Evolutionary conservation across 495 filamentous ascomycete species (phyloP).

Genomic region (Aspergillus biplanus): DNA sequence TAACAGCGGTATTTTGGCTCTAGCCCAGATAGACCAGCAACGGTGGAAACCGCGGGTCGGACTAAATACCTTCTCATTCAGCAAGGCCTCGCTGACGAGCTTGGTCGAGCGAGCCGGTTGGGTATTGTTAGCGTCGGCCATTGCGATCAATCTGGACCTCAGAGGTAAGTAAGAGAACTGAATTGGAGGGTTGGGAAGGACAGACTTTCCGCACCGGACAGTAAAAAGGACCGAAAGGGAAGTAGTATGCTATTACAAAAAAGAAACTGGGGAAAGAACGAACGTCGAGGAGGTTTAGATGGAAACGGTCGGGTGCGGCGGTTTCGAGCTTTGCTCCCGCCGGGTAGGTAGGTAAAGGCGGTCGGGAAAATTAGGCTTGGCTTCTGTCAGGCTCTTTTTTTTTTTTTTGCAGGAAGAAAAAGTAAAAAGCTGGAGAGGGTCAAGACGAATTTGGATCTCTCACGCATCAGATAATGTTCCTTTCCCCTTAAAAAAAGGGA

Average conservation of each 20-base stretch:
- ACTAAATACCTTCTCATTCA: slow-evolving; percentile 86
- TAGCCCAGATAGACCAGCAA: background rate
- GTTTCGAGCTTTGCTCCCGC: slow-evolving; percentile 32
- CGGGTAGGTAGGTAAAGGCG: slow-evolving; percentile 38
- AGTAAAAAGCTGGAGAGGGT: slow-evolving; percentile 6
- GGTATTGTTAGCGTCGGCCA: slow-evolving; percentile 60
- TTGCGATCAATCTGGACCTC: slow-evolving; percentile 42
- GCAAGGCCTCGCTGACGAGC: slow-evolving; percentile 88
- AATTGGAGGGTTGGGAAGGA: background rate
- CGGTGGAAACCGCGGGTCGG: background rate
- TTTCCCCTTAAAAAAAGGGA: background rate
- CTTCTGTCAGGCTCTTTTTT: slow-evolving; percentile 31
- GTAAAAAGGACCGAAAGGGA: slow-evolving; percentile 11
- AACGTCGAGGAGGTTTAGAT: slow-evolving; percentile 27
- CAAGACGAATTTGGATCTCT: slow-evolving; percentile 2
- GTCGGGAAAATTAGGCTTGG: slow-evolving; percentile 47
- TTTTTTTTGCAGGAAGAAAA: slow-evolving; percentile 20
- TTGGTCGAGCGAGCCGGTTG: slow-evolving; percentile 60
- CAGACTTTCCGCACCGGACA: slow-evolving; percentile 20
- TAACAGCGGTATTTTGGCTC: background rate
- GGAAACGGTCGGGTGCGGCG: slow-evolving; percentile 39
- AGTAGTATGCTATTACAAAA: slow-evolving; percentile 5
- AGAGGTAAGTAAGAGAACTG: slow-evolving; percentile 5
- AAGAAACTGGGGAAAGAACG: slow-evolving; percentile 28
- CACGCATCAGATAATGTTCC: background rate